These are phyloP conservation scores for Neurospora intermedia DNA, from an alignment of 495 filamentous ascomycete genomes.

Conservation along the genomic window DNA sequence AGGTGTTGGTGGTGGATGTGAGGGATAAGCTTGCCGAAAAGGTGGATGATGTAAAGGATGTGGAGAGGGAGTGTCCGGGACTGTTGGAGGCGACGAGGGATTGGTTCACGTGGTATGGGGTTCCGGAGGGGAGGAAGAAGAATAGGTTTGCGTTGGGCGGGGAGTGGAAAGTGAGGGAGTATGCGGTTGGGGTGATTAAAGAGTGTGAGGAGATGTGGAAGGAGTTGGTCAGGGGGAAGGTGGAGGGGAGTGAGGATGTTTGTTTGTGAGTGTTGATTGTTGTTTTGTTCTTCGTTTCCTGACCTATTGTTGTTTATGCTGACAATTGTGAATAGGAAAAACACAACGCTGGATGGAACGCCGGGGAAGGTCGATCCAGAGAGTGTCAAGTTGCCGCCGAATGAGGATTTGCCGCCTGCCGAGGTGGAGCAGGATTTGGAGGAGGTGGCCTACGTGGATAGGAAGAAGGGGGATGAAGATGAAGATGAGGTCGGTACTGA, in stretches of 20 bases:
- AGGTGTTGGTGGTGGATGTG: slow-evolving; percentile 20
- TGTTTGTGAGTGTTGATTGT: slow-evolving; percentile 6
- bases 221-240: slow-evolving; percentile 11
- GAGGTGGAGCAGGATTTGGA: slow-evolving; percentile 9
- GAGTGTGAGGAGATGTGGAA: slow-evolving; percentile 13
- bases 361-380: slow-evolving; percentile 15
- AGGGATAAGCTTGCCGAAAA: slow-evolving; percentile 12
- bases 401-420: slow-evolving; percentile 13
- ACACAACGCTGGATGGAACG: slow-evolving; percentile 14
- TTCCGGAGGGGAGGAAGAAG: slow-evolving; percentile 9
- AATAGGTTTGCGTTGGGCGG: slow-evolving; percentile 14
- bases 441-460: slow-evolving; percentile 4
- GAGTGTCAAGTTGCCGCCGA: slow-evolving; percentile 9
- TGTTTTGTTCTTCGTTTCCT: too few species aligned
- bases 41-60: slow-evolving; percentile 19
- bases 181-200: slow-evolving; percentile 9
- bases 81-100: slow-evolving; percentile 16
- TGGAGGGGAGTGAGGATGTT: slow-evolving; percentile 2
- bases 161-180: slow-evolving; percentile 1
- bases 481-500: not conserved
- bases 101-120: slow-evolving; percentile 19
- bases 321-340: slow-evolving; percentile 7
- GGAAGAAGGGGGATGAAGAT: not conserved
- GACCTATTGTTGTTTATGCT: not conserved
- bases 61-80: slow-evolving; percentile 16